Base-by-base conservation (phyloP, 768 basidiomycete genomes). In the Lactarius vividus region DNA sequence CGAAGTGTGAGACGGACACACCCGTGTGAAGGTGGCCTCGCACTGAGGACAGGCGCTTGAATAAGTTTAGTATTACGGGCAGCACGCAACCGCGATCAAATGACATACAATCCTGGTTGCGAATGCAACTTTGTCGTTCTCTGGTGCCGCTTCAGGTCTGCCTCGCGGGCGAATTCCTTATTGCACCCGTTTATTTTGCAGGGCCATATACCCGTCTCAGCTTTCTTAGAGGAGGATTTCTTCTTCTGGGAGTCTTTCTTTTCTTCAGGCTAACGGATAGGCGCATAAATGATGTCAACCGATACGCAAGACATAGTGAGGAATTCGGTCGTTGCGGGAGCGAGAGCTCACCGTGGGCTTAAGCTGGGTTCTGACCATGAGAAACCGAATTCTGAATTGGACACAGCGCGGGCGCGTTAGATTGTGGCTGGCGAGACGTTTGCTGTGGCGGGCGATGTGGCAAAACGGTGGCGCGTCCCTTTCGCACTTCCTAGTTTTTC, bases 81-180 rank as follows among this genome's bases (percentile, higher is more conserved):
- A 69, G 59, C 57, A 63, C 64, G 37, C 28, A 59, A 33, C 63
- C 39, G 82, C 81, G 72, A 64, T n/a, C 55, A 2, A 20, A 49
- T 62, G 16, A 75, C 78, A 61, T 72, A 91, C 89, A 87, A 91
- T 71, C 84, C 85, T 40, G 90, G 88, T 75, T 88, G 79, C 3
- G 87, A 87, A 77, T 92, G 90, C 57, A 83, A 75, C 74, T 89
- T 92, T 28, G 90, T 91, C 37, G 90, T 92, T 74, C 88, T 80
- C 73, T 91, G 90, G 74, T 92, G 90, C 71, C 90, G 75, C 79
- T 91, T 91, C 69, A 92, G 77, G 79, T 92, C 90, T 18, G 90
- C 90, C 75, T 92, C 90, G 61, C 90, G 83, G 55, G 88, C 89
- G 73, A 92, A 92, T 73, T 89, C 85, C 76, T 91, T 92, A 77